Evolutionary conservation across 805 yeast species (phyloP).

Genomic region (Kluyveromyces nonfermentans): DNA sequence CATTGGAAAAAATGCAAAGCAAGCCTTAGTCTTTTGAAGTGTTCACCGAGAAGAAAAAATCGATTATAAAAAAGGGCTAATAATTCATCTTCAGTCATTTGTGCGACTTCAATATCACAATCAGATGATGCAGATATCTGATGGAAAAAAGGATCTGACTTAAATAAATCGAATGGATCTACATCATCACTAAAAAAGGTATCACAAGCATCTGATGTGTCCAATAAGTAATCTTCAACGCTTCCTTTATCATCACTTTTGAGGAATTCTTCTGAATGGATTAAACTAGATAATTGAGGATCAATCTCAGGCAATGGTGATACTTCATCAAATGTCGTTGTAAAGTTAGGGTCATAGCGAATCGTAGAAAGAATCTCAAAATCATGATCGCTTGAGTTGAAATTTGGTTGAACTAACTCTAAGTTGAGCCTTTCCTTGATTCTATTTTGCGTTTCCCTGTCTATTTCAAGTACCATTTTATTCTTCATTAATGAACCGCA

Average conservation of each 20-base stretch:
- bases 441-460: not conserved
- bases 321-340: conserved; percentile 1
- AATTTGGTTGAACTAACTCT: conserved; percentile 13
- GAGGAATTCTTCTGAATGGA: conserved; percentile 1
- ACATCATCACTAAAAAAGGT: conserved; percentile 7
- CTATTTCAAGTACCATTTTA: not conserved
- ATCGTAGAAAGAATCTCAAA: conserved; percentile 62
- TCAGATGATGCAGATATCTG: conserved; percentile 16
- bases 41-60: conserved; percentile 59
- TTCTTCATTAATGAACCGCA: not conserved
- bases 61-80: conserved; percentile 16
- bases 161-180: conserved; percentile 5
- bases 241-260: conserved; percentile 10
- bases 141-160: conserved; percentile 1
- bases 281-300: conserved; percentile 10
- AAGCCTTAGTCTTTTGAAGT: conserved; percentile 48
- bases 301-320: conserved; percentile 9
- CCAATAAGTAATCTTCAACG: conserved; percentile 16
- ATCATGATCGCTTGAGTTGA: conserved; percentile 15
- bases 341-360: conserved; percentile 60
- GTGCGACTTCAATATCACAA: not conserved
- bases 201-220: conserved; percentile 5
- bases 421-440: not conserved
- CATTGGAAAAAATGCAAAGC: conserved; percentile 47
- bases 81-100: conserved; percentile 5